Percentiles rank a stretch among this genome's conserved stretches.
Conservation (phyloP, 805 yeast genomes). For the Candida vartiovaarae region DNA sequence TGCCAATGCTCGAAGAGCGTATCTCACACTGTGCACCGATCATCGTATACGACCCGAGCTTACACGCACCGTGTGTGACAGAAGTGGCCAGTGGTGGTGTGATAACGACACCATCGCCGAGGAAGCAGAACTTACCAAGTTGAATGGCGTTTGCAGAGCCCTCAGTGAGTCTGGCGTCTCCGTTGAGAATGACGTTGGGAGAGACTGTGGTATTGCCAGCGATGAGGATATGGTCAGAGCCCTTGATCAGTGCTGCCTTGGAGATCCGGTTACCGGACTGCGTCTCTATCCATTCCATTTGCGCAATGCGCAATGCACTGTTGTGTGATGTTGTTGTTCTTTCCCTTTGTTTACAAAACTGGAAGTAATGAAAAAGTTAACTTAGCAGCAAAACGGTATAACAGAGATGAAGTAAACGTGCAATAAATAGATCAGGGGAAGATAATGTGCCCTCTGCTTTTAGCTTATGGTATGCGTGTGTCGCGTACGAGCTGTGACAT, state of each 20-base stretch:
- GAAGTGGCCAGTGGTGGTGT: constrained; percentile 23
- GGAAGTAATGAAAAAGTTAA: too few relatives aligned
- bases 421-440: too few relatives aligned
- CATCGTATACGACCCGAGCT: constrained; percentile 41
- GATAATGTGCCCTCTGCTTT: too few relatives aligned
- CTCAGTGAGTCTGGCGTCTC: constrained; percentile 28
- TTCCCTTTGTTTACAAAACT: too few relatives aligned
- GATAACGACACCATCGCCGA: constrained; percentile 26
- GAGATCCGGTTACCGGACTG: constrained; percentile 45
- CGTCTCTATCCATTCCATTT: constrained; percentile 37
- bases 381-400: too few relatives aligned
- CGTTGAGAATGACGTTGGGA: constrained; percentile 14
- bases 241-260: constrained; percentile 34
- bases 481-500: too few relatives aligned
- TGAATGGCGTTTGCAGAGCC: constrained; percentile 26
- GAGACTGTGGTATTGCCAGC: constrained; percentile 41
- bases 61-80: constrained; percentile 23
- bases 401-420: too few relatives aligned
- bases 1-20: constrained; percentile 37
- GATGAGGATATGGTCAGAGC: constrained; percentile 37
- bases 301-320: not conserved
- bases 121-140: constrained; percentile 41
- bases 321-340: too few relatives aligned
- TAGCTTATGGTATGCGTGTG: too few relatives aligned
- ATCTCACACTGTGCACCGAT: constrained; percentile 32